A percentile compares a stretch with the other conserved stretches of the same genome.
phyloP scores from a whole-genome alignment of 768 basidiomycete genomes.

The Wakefieldia striispora region DNA sequence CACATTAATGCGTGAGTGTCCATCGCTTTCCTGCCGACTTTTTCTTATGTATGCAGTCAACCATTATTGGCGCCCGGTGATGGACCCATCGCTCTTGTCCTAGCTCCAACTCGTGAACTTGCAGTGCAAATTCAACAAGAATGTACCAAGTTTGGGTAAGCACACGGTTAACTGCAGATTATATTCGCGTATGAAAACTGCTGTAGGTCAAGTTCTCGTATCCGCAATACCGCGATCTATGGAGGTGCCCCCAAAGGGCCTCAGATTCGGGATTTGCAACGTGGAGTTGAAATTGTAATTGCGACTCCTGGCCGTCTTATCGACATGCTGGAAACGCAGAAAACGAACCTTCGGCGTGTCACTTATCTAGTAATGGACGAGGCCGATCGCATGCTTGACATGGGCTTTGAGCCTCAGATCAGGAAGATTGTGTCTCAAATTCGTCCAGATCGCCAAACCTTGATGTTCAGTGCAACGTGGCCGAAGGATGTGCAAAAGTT shows the following conservation, averaged over 20 bases:
- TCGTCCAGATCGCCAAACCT: conserved; percentile 95
- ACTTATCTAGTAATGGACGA: conserved; percentile 99
- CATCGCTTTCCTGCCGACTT: not conserved
- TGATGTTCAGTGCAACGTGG: conserved; percentile 99
- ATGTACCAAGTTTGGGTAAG: conserved; percentile 95
- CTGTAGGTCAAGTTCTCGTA: conserved; percentile 80
- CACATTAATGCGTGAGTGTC: conserved; percentile 94
- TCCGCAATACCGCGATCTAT: conserved; percentile 98
- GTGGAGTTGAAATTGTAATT: conserved; percentile 96
- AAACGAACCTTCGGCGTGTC: conserved; percentile 93
- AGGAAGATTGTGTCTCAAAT: conserved; percentile 97
- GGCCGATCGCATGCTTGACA: conserved; percentile 99
- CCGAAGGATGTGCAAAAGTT: conserved; percentile 99
- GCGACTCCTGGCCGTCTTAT: conserved; percentile 99
- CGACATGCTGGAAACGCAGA: conserved; percentile 96
- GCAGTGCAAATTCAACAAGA: conserved; percentile 99
- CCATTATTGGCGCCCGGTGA: conserved; percentile 91
- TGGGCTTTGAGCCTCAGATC: conserved; percentile 99
- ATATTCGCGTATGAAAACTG: conserved; percentile 1
- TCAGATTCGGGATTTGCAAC: conserved; percentile 95
- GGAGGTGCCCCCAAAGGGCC: conserved; percentile 98
- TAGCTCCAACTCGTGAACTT: conserved; percentile 97
- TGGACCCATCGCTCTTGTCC: conserved; percentile 94
- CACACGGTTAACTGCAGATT: not conserved
- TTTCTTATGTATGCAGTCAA: conserved; percentile 52